Evolutionary conservation across 805 yeast genomes (phyloP).

Genomic region (Saccharomycopsis schoenii): DNA sequence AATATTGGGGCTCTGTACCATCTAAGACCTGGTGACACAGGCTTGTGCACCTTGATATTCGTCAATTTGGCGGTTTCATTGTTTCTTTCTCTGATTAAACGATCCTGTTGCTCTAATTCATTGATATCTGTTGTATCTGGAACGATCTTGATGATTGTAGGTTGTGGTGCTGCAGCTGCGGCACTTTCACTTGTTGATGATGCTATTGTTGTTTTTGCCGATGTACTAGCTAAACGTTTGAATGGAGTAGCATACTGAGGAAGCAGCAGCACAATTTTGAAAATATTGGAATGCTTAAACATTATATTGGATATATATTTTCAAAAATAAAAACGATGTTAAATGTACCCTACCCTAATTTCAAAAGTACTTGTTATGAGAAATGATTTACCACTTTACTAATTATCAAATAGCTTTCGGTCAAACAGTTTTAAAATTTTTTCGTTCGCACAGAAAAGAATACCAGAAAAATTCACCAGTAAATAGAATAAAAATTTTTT

Average conservation of each 20-base stretch:
- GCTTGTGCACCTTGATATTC: slow-evolving; percentile 64
- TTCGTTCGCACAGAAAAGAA: not conserved
- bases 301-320: not conserved
- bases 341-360: no score
- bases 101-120: slow-evolving; percentile 73
- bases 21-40: slow-evolving; percentile 77
- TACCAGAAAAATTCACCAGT: not conserved
- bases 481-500: not conserved
- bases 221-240: not conserved
- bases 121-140: slow-evolving; percentile 44
- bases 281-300: not conserved
- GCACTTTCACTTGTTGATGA: not conserved
- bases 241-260: not conserved
- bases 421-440: not conserved
- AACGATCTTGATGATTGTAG: slow-evolving; percentile 27
- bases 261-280: not conserved
- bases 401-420: not conserved
- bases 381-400: no score
- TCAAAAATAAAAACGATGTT: no score
- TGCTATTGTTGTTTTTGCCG: not conserved
- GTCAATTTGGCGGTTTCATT: slow-evolving; percentile 63
- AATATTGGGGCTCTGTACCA: slow-evolving; percentile 86
- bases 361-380: no score
- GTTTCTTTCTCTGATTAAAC: slow-evolving; percentile 57
- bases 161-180: not conserved